Percentiles rank a stretch among this genome's conserved stretches.
phyloP scores from a whole-genome alignment of 495 filamentous ascomycete genomes.

The Xylaria venustula region DNA sequence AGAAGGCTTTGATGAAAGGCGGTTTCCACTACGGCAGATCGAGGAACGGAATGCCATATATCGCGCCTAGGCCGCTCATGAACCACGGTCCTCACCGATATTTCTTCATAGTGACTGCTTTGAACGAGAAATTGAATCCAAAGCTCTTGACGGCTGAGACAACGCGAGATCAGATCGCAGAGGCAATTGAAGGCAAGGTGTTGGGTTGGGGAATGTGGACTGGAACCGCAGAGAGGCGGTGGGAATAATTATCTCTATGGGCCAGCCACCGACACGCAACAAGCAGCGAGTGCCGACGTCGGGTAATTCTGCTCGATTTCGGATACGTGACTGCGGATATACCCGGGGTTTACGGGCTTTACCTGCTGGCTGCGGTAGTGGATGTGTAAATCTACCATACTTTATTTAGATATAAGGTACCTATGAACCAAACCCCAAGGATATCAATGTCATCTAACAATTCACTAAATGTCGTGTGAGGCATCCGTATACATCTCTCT shows the following conservation, averaged over 20 bases:
- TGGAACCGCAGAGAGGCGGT: too few species aligned
- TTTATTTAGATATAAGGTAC: too few species aligned
- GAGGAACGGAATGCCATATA: constrained; percentile 36
- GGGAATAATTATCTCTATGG: too few species aligned
- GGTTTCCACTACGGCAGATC: constrained; percentile 50
- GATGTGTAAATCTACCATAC: too few species aligned
- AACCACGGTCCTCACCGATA: constrained; percentile 52
- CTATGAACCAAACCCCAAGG: too few species aligned
- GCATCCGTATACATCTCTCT: too few species aligned
- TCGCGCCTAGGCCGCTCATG: constrained; percentile 39
- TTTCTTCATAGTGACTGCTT: constrained; percentile 49
- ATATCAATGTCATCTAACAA: too few species aligned
- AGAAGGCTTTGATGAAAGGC: too few species aligned
- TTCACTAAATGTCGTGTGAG: too few species aligned
- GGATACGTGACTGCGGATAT: not conserved
- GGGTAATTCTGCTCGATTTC: not conserved
- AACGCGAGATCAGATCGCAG: constrained; percentile 40
- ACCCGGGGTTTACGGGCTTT: constrained; percentile 3
- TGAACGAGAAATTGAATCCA: constrained; percentile 39
- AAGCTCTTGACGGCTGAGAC: constrained; percentile 31
- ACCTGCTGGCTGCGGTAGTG: not conserved
- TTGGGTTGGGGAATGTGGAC: too few species aligned
- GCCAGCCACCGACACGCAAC: too few species aligned
- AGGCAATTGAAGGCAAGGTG: too few species aligned
- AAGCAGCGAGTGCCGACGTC: constrained; percentile 14